Evolutionary conservation across 768 basidiomycete species (phyloP).

Genomic region (Kockovaella imperatae): DNA sequence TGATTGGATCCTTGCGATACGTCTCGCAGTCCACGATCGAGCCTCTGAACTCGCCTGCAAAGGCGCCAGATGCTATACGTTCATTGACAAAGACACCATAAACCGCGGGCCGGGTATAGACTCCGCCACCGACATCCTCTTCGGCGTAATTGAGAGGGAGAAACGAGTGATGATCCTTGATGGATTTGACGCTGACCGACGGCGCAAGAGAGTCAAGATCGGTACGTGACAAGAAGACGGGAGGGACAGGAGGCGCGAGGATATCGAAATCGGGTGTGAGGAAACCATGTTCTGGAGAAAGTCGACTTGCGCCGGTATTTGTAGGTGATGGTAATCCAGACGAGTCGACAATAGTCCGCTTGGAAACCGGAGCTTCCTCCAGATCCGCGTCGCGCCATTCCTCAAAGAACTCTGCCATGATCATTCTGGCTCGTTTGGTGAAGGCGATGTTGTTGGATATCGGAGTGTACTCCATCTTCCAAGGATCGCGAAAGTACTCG

Average conservation of each 20-base stretch:
- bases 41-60: constrained; percentile 60
- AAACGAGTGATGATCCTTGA: constrained; percentile 25
- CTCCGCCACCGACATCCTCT: constrained; percentile 15
- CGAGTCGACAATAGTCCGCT: constrained; percentile 14
- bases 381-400: constrained; percentile 38
- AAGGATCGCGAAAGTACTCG: constrained; percentile 31
- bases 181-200: constrained; percentile 14
- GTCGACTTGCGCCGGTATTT: constrained; percentile 26
- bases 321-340: constrained; percentile 36
- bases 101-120: constrained; percentile 36
- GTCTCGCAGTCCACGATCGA: constrained; percentile 58
- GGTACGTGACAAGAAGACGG: constrained; percentile 18
- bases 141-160: constrained; percentile 32
- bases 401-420: constrained; percentile 23
- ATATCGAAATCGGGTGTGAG: constrained; percentile 24
- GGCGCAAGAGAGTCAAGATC: constrained; percentile 17
- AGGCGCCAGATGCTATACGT: constrained; percentile 52
- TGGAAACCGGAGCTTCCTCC: constrained; percentile 9
- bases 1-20: constrained; percentile 72
- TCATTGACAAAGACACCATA: constrained; percentile 62
- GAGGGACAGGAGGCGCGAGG: constrained; percentile 40
- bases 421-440: constrained; percentile 15
- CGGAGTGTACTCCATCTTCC: constrained; percentile 38
- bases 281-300: constrained; percentile 23
- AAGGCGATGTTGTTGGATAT: constrained; percentile 29